Base-by-base conservation (phyloP, 768 basidiomycete species). In the Tephrocybe sp. region DNA sequence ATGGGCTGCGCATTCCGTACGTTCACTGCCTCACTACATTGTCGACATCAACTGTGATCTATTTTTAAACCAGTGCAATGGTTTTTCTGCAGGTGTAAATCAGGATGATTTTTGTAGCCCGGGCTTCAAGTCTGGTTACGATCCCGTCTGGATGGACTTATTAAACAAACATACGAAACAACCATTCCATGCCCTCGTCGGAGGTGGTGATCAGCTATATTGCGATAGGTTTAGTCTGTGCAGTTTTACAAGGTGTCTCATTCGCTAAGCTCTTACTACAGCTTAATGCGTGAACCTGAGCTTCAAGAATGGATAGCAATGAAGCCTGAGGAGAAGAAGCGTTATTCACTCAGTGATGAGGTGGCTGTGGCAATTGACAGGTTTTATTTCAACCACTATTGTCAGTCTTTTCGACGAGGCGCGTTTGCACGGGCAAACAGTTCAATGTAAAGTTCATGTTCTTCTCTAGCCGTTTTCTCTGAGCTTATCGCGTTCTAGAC, bases 71-170 rank as follows among this genome's bases (percentile, higher is more conserved):
- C 58, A 91, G 86, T 93, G 92, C 61, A 94, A 93, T 55, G 91
- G 91, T 0, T 93, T 93, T 63, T 90, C 88, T 45, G 77, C 89
- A 0, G 96, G 96, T 28, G 83, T 98, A 23, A 93, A 96, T 61
- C 85, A 87, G 49, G 88, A 92, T 55, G 89, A 90, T 30, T 94
- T 95, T 65, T 79, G 83, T 34, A 84, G 87, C 3, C 88, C 88
- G 8, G 88, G 90, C 0, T 95, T 84, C 62, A 84, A 78, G 55
- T 84, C 72, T 43, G 93, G 91, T 0, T 92, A 88, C 59, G 94
- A 95, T 65, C 93, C 92, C 6, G 82, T 98, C 10, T 99, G 96
- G 96, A 77, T 84, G 54, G 95, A 99, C 69, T 70, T 99, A n/a
- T 79, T 98, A 21, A 71, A 81, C 37, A 85, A 88, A 60, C 97